Base-by-base conservation (phyloP, 495 filamentous ascomycete species). In the Staphylotrichum longicolle region DNA sequence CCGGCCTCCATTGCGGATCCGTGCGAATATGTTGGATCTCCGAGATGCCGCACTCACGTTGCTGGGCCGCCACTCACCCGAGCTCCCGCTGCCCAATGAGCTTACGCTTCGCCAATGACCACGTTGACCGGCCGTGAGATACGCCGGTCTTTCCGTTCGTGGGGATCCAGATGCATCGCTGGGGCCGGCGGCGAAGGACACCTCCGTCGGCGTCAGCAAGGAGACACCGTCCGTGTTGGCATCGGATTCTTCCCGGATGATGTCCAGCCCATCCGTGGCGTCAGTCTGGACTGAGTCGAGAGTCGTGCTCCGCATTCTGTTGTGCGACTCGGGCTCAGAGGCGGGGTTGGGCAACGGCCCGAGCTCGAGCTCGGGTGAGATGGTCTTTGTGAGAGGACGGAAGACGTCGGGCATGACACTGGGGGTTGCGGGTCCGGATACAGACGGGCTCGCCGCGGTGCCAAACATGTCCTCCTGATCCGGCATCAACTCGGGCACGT, bases 401-500 rank as follows among this genome's bases (percentile, higher is more conserved):
- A 66, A 59, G 32, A 58, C 11, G 33, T 68, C 66, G 14, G 57
- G 41, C 11, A 46, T 49, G 40, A 58, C 33, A 44, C 58, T 57
- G 2, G 63, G 60, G 49, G 63, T 66, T 7, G 32, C 55, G 4
- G 54, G 60, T 7, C 35, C 58, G 3, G 62, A 56, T 2, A 49
- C 7, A 20, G 50, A 33, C 15, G 66, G 59, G 27, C 53, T 57
- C 27, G 58, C 30, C 8, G n/a, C 40, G 20, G 5, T n/a, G 9
- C 35, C 37, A 8, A 35, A 49, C n/a, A 11, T 45, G 45, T 58
- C 60, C 3, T 66, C 63, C 2, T 63, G 55, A 46, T 65, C 66
- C 5, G 49, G 50, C 46, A 68, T 53, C 57, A 66, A 44, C 50
- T 63, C 63, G 47, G 63, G 63, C 11, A 66, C 42, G 7, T 66